phyloP scores from a whole-genome alignment of 1,139 yeast genomes.

The Debaryomyces fabryi region DNA sequence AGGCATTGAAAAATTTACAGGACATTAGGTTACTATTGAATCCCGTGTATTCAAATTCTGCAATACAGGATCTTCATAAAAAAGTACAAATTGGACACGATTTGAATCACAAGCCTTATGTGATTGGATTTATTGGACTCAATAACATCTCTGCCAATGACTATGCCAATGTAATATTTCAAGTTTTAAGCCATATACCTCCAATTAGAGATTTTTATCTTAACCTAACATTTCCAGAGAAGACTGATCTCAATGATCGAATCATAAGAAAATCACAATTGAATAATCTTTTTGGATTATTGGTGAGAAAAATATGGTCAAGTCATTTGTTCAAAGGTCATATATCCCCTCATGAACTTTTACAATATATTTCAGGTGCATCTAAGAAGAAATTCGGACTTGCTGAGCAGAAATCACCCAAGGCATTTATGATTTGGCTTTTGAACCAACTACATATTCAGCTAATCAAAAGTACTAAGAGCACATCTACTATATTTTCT shows the following conservation, averaged over 20 bases:
- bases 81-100: conserved; percentile 30
- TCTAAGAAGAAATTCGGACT: conserved; percentile 48
- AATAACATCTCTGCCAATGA: conserved; percentile 53
- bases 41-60: conserved; percentile 49
- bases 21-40: conserved; percentile 56
- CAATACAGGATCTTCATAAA: conserved; percentile 26
- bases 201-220: conserved; percentile 57
- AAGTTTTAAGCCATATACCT: conserved; percentile 55
- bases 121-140: conserved; percentile 68
- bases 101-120: conserved; percentile 47
- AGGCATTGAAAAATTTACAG: conserved; percentile 36
- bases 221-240: conserved; percentile 20
- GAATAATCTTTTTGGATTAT: conserved; percentile 39
- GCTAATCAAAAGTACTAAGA: conserved; percentile 25
- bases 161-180: conserved; percentile 60
- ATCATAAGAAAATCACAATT: conserved; percentile 25
- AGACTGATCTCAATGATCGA: conserved; percentile 15
- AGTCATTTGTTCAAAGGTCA: conserved; percentile 58
- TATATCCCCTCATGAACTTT: conserved; percentile 67
- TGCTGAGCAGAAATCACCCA: conserved; percentile 51
- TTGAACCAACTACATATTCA: conserved; percentile 50
- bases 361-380: conserved; percentile 47
- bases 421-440: conserved; percentile 60
- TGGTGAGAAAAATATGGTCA: conserved; percentile 68
- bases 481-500: conserved; percentile 19